phyloP scores from a whole-genome alignment of 2,329 filamentous ascomycete species.

The Penicillium sp. region DNA sequence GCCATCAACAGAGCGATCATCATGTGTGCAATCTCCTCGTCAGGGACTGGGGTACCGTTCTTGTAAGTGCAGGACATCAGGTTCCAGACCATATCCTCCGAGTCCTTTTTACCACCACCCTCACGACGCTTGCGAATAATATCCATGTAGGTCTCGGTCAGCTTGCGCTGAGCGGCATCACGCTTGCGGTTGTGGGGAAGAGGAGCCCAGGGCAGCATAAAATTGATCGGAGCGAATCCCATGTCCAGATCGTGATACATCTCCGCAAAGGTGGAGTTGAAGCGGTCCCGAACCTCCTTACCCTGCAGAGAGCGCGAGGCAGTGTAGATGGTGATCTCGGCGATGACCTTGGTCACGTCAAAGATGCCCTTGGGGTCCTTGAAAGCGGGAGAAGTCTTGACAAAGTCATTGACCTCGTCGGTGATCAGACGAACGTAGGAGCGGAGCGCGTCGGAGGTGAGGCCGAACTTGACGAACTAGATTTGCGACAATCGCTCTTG shows the following conservation, averaged over 20 bases:
- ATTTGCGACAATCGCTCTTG: slow-evolving; percentile 4
- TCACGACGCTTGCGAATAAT: slow-evolving; percentile 69
- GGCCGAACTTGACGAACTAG: slow-evolving; percentile 58
- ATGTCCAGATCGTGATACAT: slow-evolving; percentile 86
- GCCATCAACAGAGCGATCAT: slow-evolving; percentile 93
- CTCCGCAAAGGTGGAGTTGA: slow-evolving; percentile 72
- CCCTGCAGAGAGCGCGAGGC: slow-evolving; percentile 81
- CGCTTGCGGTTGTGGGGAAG: slow-evolving; percentile 82
- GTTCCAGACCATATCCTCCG: slow-evolving; percentile 81
- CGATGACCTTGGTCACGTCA: slow-evolving; percentile 69
- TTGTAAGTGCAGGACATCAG: slow-evolving; percentile 83
- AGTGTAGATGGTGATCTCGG: slow-evolving; percentile 84
- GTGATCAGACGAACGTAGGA: slow-evolving; percentile 75
- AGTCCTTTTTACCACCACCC: slow-evolving; percentile 46
- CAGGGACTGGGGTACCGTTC: slow-evolving; percentile 69
- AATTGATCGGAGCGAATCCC: slow-evolving; percentile 85
- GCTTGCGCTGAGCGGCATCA: slow-evolving; percentile 71
- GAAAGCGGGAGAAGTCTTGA: slow-evolving; percentile 62
- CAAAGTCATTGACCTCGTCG: slow-evolving; percentile 65
- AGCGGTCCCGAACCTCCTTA: slow-evolving; percentile 71
- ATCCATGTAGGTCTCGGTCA: slow-evolving; percentile 75
- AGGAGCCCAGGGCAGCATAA: slow-evolving; percentile 81
- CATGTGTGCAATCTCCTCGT: slow-evolving; percentile 82
- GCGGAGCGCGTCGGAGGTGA: slow-evolving; percentile 56
- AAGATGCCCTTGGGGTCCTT: slow-evolving; percentile 62